Percentiles rank a stretch among this genome's conserved stretches.
phyloP scores from a whole-genome alignment of 2,329 filamentous ascomycete genomes.

The Shiraia bambusicola region DNA sequence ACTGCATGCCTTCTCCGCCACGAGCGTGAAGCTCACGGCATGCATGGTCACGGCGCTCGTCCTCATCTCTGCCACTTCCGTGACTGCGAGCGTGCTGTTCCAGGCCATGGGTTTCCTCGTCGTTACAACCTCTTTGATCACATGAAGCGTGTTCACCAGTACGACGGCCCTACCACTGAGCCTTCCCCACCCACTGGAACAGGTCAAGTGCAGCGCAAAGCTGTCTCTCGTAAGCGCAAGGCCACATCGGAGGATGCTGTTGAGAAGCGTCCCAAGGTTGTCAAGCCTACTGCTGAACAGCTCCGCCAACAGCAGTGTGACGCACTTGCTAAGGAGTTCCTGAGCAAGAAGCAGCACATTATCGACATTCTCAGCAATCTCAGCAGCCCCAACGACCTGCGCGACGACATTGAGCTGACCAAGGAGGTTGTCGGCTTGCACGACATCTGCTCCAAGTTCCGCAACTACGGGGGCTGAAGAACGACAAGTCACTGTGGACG shows the following conservation, averaged over 20 bases:
- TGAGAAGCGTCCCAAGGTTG: slow-evolving; percentile 39
- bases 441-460: slow-evolving; percentile 39
- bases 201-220: slow-evolving; percentile 30
- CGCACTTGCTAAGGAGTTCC: slow-evolving; percentile 34
- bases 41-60: slow-evolving; percentile 92
- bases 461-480: slow-evolving; percentile 38
- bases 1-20: slow-evolving; percentile 93
- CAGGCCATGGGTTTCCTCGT: slow-evolving; percentile 87
- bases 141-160: slow-evolving; percentile 89
- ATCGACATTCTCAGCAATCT: slow-evolving; percentile 36
- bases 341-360: slow-evolving; percentile 39
- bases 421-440: slow-evolving; percentile 39
- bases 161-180: slow-evolving; percentile 44
- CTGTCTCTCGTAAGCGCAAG: slow-evolving; percentile 40
- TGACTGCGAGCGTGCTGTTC: slow-evolving; percentile 79
- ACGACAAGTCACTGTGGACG: slow-evolving; percentile 14
- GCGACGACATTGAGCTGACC: slow-evolving; percentile 38
- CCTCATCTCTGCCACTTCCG: slow-evolving; percentile 86
- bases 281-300: slow-evolving; percentile 37
- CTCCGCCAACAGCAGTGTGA: slow-evolving; percentile 36
- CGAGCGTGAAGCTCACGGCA: slow-evolving; percentile 91
- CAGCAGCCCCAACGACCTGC: slow-evolving; percentile 37
- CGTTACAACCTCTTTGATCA: slow-evolving; percentile 96
- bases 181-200: slow-evolving; percentile 30
- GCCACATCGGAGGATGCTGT: slow-evolving; percentile 30